phyloP scores from a whole-genome alignment of 1,139 yeast species.

The Wickerhamiella pararugosa region DNA sequence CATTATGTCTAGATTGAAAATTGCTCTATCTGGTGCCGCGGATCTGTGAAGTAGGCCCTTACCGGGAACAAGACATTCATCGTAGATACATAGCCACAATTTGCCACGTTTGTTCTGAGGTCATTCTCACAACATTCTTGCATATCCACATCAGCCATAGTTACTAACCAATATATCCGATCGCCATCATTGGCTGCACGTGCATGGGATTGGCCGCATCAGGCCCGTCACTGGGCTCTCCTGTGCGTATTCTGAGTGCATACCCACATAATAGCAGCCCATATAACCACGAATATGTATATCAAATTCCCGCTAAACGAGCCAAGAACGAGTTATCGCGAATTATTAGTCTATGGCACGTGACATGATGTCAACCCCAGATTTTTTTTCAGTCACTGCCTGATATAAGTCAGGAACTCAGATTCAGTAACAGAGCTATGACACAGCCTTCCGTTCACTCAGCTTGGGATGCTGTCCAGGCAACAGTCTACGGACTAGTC shows the following conservation, averaged over 20 bases:
- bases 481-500: conserved; percentile 10
- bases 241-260: not conserved
- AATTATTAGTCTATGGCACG: no score
- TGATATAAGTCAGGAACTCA: no score
- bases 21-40: conserved; percentile 24
- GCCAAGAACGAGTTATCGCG: no score
- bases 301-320: no score
- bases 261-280: no score
- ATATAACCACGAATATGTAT: no score
- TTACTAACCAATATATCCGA: not conserved
- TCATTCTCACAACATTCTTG: not conserved
- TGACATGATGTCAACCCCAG: no score
- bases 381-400: no score
- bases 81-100: not conserved
- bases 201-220: not conserved
- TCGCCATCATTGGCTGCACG: not conserved
- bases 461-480: conserved; percentile 10
- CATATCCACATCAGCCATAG: not conserved
- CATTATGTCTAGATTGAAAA: conserved; percentile 17
- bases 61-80: conserved; percentile 7
- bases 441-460: conserved; percentile 3
- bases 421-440: not conserved
- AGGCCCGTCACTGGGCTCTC: not conserved
- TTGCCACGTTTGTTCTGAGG: not conserved
- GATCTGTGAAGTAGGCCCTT: conserved; percentile 7